Conservation (phyloP, 164 flowering plant genomes). For the Tinospora cordifolia region DNA sequence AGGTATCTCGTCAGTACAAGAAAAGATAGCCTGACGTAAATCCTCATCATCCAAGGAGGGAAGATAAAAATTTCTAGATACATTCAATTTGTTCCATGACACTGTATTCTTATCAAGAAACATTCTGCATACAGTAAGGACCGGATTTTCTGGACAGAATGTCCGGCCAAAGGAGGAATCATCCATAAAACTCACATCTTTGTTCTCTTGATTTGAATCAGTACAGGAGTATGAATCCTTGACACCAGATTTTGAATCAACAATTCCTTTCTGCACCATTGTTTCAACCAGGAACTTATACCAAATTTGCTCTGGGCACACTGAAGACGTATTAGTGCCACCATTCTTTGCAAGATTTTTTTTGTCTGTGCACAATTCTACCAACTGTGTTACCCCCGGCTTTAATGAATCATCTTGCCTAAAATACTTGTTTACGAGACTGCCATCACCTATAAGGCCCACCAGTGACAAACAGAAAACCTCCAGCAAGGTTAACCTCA, state of each 20-base stretch:
- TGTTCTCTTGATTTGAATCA: slow-evolving; percentile 18
- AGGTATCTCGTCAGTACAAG: slow-evolving; percentile 18
- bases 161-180: slow-evolving; percentile 21
- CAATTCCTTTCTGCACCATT: slow-evolving; percentile 28
- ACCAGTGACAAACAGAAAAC: slow-evolving; percentile 65
- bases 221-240: slow-evolving; percentile 13
- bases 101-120: slow-evolving; percentile 35
- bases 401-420: slow-evolving; percentile 31
- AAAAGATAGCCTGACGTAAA: slow-evolving; percentile 54
- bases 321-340: slow-evolving; percentile 16
- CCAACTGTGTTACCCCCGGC: slow-evolving; percentile 13
- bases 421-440: slow-evolving; percentile 50
- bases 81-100: slow-evolving; percentile 46
- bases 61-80: slow-evolving; percentile 49
- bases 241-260: slow-evolving; percentile 9
- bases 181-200: slow-evolving; percentile 14
- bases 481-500: slow-evolving; percentile 73
- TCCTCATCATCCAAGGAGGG: slow-evolving; percentile 73
- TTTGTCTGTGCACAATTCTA: slow-evolving; percentile 17
- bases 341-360: slow-evolving; percentile 18
- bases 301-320: slow-evolving; percentile 46
- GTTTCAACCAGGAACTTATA: slow-evolving; percentile 43
- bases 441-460: slow-evolving; percentile 74
- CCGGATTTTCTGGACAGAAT: slow-evolving; percentile 76
- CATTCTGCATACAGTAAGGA: slow-evolving; percentile 44